Base-by-base conservation (phyloP, 1,284 basidiomycete species). In the Sporisorium scitamineum region DNA sequence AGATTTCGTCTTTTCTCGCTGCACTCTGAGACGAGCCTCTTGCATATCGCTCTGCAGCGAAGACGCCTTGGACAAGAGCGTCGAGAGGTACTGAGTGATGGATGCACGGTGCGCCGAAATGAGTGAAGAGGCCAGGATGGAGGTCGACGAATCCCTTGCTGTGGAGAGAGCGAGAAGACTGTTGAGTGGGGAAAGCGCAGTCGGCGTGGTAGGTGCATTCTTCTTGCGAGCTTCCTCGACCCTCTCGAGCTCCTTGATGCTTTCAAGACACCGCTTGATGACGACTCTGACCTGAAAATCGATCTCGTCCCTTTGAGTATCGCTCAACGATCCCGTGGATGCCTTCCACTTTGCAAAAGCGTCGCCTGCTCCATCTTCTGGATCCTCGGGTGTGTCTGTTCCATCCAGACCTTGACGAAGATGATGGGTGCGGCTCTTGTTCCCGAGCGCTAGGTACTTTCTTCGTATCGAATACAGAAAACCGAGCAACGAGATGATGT, bases 221-320 rank as follows among this genome's bases (percentile, higher is more conserved):
- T 76, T 67, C 55, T 79, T 73, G 5, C 79, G 69, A 2, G 61
- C 69, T 85, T 92, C 92, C 86, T 96, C 94, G 16, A 94, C 87
- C 24, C 88, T 87, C 83, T 96, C 94, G 88, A 96, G 91, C 86
- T 92, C 90, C 82, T 90, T 91, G 24, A 96, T 92, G 70, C 92
- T 89, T 70, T 94, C 92, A 18, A 94, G 90, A 85, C 93, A 94
- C 61, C 91, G 90, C 57, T 90, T 90, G 63, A 96, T 88, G 56
- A 94, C 91, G 65, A 93, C 89, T 70, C 92, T 91, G 29, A 93
- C 91, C 84, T 95, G 93, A 72, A 94, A 87, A 87, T 96, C 94
- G 68, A 96, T 92, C 85, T 95, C 92, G 86, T 95, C 94, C 57
- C 94, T 88, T 85, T 96, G 93, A 70, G 92, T 90, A 79, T 95